Percentiles rank a stretch among this genome's conserved stretches.
phyloP scores from a whole-genome alignment of 2,329 filamentous ascomycete genomes.

The Exophiala aquamarina region DNA sequence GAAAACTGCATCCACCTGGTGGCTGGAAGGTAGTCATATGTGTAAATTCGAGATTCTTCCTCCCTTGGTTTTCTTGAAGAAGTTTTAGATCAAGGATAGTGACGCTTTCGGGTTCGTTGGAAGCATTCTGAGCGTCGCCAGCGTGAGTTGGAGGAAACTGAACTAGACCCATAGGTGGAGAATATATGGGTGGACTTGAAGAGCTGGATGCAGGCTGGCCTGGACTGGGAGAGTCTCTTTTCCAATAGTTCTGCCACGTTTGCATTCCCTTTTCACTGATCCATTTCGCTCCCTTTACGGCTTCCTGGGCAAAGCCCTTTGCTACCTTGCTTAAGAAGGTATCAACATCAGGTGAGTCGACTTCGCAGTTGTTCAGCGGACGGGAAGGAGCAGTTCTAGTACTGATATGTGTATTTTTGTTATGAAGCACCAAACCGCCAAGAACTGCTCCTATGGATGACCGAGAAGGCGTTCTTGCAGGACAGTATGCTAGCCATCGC shows the following conservation, averaged over 20 bases:
- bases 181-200: conserved; percentile 32
- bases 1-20: conserved; percentile 50
- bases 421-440: conserved; percentile 35
- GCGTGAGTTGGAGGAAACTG: conserved; percentile 49
- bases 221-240: conserved; percentile 36
- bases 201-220: conserved; percentile 27
- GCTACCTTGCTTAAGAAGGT: conserved; percentile 49
- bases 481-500: conserved; percentile 48
- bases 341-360: conserved; percentile 48
- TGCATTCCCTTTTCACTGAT: conserved; percentile 51
- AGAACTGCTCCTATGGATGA: conserved; percentile 43
- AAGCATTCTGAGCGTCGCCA: conserved; percentile 36
- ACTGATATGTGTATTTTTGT: conserved; percentile 42
- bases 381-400: conserved; percentile 42
- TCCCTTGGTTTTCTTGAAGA: conserved; percentile 37
- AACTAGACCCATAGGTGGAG: conserved; percentile 33
- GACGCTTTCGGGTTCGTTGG: conserved; percentile 44
- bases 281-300: conserved; percentile 49
- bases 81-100: conserved; percentile 47
- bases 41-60: conserved; percentile 33
- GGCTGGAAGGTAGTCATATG: conserved; percentile 48
- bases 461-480: conserved; percentile 40
- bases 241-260: conserved; percentile 53
- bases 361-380: conserved; percentile 44
- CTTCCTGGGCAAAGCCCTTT: conserved; percentile 50